These are phyloP conservation scores for Picochlorum sp. DNA, from an alignment of 139 green algal genomes.

Conservation along the genomic window DNA sequence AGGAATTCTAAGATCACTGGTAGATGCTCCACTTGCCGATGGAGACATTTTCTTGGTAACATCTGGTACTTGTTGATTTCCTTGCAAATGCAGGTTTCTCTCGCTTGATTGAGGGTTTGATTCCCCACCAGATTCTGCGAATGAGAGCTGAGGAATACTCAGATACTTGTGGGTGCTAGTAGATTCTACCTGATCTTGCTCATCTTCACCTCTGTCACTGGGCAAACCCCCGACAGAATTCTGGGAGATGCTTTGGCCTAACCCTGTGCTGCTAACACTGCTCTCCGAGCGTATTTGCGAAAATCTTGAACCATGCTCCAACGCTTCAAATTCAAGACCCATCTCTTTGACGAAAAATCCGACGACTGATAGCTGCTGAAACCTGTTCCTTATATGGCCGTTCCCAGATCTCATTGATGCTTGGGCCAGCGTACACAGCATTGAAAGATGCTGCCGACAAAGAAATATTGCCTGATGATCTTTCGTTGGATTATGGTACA, in stretches of 20 bases:
- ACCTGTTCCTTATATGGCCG: constrained; percentile 12
- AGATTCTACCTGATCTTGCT: too few species aligned
- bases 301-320: constrained; percentile 1
- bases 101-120: too few species aligned
- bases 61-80: too few species aligned
- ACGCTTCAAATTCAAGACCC: constrained; percentile 37
- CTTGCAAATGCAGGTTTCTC: too few species aligned
- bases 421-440: constrained; percentile 28
- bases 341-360: constrained; percentile 46
- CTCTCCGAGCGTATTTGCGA: not conserved
- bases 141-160: too few species aligned
- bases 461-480: constrained; percentile 32
- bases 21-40: too few species aligned
- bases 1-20: too few species aligned
- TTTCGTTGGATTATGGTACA: constrained; percentile 32
- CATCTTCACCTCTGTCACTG: too few species aligned
- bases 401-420: not conserved
- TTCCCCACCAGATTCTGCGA: too few species aligned
- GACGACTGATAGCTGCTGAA: constrained; percentile 39
- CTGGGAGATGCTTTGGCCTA: not conserved
- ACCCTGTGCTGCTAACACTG: not conserved
- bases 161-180: too few species aligned
- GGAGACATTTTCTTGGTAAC: too few species aligned
- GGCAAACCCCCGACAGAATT: too few species aligned
- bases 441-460: constrained; percentile 25